These are phyloP conservation scores for Eucalyptus lansdowneana DNA, from an alignment of 345 rosid species.

Conservation along the genomic window DNA sequence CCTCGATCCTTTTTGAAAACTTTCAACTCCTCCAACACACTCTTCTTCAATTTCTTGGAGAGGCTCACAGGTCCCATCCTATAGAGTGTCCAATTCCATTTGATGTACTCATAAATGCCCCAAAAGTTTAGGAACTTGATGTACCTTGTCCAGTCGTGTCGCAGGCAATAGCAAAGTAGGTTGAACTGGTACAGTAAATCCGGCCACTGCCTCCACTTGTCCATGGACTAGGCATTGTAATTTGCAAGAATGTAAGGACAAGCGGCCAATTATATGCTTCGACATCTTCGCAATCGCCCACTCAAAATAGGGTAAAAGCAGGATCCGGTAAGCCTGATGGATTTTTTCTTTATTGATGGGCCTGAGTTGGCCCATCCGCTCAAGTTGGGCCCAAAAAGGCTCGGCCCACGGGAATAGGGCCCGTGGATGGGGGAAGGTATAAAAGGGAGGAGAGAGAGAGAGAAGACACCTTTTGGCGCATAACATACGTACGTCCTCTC, in stretches of 20 bases:
- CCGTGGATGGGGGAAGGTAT: too few relatives aligned
- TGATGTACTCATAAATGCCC: not conserved
- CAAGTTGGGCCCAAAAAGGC: too few relatives aligned
- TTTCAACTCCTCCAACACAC: not conserved
- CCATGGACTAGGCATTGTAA: not conserved
- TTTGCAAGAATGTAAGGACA: not conserved
- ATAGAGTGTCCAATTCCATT: not conserved
- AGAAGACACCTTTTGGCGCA: too few relatives aligned
- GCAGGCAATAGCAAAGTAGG: not conserved
- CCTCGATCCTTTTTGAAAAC: not conserved
- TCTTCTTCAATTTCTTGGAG: not conserved
- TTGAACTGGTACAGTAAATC: not conserved
- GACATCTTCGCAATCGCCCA: not conserved
- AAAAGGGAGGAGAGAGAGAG: too few relatives aligned
- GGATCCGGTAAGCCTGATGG: not conserved
- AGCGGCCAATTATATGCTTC: not conserved
- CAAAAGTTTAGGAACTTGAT: not conserved
- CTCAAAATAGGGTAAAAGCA: not conserved
- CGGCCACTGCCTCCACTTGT: not conserved
- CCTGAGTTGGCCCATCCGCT: too few relatives aligned
- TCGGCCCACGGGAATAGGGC: too few relatives aligned
- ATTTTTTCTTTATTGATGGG: too few relatives aligned
- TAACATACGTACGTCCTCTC: too few relatives aligned
- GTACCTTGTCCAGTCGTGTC: not conserved
- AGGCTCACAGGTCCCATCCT: not conserved